These are phyloP conservation scores for Aspergillus funiculosus DNA, from an alignment of 495 filamentous ascomycete species.

Conservation along the genomic window DNA sequence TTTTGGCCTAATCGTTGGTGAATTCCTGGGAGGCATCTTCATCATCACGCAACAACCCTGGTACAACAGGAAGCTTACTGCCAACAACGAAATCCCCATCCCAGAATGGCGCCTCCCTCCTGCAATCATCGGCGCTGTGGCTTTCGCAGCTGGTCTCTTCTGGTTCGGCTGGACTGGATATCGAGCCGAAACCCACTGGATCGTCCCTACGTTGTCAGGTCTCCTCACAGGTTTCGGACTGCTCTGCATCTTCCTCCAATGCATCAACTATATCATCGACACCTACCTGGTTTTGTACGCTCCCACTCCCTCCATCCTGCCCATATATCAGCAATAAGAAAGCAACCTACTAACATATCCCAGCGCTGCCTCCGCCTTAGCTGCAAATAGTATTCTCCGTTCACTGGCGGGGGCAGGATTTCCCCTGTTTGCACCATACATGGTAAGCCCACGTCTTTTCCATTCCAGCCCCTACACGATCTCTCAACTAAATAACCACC, in stretches of 20 bases:
- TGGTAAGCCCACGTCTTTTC: constrained; percentile 35
- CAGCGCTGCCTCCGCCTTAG: constrained; percentile 74
- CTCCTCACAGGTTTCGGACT: constrained; percentile 57
- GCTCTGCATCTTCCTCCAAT: constrained; percentile 75
- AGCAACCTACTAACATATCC: too few relatives aligned
- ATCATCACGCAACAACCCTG: constrained; percentile 62
- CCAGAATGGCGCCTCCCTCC: constrained; percentile 84
- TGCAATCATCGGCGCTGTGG: constrained; percentile 68
- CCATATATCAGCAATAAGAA: too few relatives aligned
- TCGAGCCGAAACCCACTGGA: constrained; percentile 65
- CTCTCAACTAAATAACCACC: constrained; percentile 26
- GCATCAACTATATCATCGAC: constrained; percentile 81
- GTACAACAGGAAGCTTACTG: constrained; percentile 58
- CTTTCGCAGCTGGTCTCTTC: constrained; percentile 71
- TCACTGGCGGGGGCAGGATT: constrained; percentile 69
- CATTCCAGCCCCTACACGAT: constrained; percentile 37
- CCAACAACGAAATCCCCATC: constrained; percentile 66
- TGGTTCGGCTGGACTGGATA: constrained; percentile 84
- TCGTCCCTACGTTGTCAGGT: constrained; percentile 71
- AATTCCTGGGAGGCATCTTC: constrained; percentile 58
- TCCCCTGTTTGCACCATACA: constrained; percentile 71
- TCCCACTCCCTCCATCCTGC: constrained; percentile 19
- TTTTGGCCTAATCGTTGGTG: constrained; percentile 73
- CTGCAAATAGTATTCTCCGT: constrained; percentile 80
- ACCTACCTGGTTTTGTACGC: constrained; percentile 79